Percentiles rank a stretch among this genome's conserved stretches.
These are phyloP conservation scores for Anthostomella pinea DNA, from an alignment of 2,329 filamentous ascomycete genomes.

Conservation along the genomic window DNA sequence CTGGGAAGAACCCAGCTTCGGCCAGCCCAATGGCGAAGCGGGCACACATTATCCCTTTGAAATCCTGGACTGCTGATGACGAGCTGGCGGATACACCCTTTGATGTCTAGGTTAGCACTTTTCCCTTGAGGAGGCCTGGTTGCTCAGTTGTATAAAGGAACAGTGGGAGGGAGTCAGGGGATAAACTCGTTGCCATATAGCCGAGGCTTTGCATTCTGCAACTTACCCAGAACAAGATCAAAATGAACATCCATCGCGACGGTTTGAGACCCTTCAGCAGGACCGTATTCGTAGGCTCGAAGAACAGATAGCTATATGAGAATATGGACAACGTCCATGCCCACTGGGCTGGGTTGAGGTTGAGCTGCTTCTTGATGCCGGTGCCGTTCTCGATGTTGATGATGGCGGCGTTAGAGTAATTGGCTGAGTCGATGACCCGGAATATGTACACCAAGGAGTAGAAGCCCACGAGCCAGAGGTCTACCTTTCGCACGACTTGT, in stretches of 20 bases:
- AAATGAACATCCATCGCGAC: slow-evolving; percentile 35
- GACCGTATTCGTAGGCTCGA: slow-evolving; percentile 38
- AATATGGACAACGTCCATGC: slow-evolving; percentile 40
- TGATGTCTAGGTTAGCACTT: not conserved
- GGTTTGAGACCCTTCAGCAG: slow-evolving; percentile 35
- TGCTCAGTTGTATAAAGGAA: too few species aligned
- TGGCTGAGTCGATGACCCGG: slow-evolving; percentile 37
- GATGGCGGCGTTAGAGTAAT: slow-evolving; percentile 40
- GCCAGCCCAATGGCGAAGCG: slow-evolving; percentile 37
- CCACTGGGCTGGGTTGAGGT: slow-evolving; percentile 33
- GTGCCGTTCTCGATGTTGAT: slow-evolving; percentile 39
- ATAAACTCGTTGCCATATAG: too few species aligned
- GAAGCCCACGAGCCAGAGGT: slow-evolving; percentile 32
- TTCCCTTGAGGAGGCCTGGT: not conserved
- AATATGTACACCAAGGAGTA: slow-evolving; percentile 40
- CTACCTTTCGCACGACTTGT: slow-evolving; percentile 32
- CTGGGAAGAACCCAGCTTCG: slow-evolving; percentile 36
- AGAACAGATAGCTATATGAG: slow-evolving; percentile 38
- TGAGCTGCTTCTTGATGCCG: slow-evolving; percentile 38
- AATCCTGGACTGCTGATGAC: slow-evolving; percentile 33
- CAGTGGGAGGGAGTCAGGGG: too few species aligned
- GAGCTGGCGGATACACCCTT: slow-evolving; percentile 35
- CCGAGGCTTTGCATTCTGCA: too few species aligned
- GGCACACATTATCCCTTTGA: slow-evolving; percentile 36
- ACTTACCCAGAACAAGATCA: slow-evolving; percentile 31